Conservation (phyloP, 148 eudicot species). For the Dianthus caryophyllus region DNA sequence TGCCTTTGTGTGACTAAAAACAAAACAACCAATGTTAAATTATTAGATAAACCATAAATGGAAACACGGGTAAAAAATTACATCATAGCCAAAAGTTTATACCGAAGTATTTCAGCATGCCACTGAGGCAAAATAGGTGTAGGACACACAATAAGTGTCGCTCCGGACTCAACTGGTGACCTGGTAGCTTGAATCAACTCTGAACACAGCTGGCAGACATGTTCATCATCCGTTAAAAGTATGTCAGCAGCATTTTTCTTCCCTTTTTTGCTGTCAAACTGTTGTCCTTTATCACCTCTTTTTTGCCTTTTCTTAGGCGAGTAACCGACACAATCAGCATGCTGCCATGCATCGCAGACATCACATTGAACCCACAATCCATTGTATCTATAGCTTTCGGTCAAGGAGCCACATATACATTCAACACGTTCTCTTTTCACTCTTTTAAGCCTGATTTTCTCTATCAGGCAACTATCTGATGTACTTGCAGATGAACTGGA, state of each 20-base stretch:
- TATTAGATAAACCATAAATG: neutral
- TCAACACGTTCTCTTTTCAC: constrained; percentile 90
- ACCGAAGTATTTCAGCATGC: constrained; percentile 96
- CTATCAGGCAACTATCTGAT: constrained; percentile 27
- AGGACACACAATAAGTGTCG: constrained; percentile 94
- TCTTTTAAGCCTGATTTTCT: constrained; percentile 47
- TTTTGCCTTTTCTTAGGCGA: constrained; percentile 31
- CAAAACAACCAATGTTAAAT: constrained; percentile 13
- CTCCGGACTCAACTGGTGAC: constrained; percentile 77
- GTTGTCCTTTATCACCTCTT: constrained; percentile 22
- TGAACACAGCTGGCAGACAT: constrained; percentile 66
- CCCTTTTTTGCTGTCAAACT: constrained; percentile 27
- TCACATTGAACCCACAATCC: constrained; percentile 99
- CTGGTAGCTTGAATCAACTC: constrained; percentile 67
- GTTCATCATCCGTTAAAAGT: constrained; percentile 45
- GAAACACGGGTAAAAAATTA: no score
- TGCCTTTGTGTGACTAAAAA: constrained; percentile 72
- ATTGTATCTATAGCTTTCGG: constrained; percentile 65
- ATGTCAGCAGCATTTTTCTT: constrained; percentile 38
- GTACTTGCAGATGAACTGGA: constrained; percentile 25
- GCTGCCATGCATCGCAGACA: constrained; percentile 99
- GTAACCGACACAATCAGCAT: constrained; percentile 86
- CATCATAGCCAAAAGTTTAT: constrained; percentile 19
- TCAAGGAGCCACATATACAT: constrained; percentile 88
- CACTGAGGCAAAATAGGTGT: constrained; percentile 91